Base-by-base conservation (phyloP, 257 asterid species). In the Leonotis leonurus region DNA sequence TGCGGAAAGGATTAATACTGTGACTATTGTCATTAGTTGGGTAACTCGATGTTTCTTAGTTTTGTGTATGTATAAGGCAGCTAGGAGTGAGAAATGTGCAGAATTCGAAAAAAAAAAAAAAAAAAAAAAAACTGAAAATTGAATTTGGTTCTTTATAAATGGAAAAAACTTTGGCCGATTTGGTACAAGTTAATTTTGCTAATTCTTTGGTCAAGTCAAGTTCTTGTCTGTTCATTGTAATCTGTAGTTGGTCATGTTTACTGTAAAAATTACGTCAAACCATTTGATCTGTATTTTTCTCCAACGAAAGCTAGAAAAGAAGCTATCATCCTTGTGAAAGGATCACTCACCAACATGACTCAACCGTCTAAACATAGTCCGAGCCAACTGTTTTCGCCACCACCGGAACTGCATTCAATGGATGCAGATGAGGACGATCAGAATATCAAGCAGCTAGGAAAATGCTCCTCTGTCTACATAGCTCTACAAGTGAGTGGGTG, bases 361-460 rank as follows among this genome's bases (percentile, higher is more conserved):
- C 46, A 26, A 52, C 58, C 66, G 6, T 46, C 72, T 3, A 41
- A 57, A 35, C 51, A 62, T 9, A 61, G 54, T 53, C 57, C 71
- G 8, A 52, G 52, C 29, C 61, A 65, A 8, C 60, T 60, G 13
- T 66, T 64, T n/a, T 68, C 71, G 12, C 63, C 51, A 46, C 74
- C 68, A 5, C 54, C 83, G 6, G 68, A 43, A 22, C 73, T 65
- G 55, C 95, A 83, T 71, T 83, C 72, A 57, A 62, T 20, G 46
- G 83, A 83, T 14, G 85, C 85, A 3, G 88, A 85, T 21, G 88
- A 83, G 72, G 88, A 83, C 2, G 96, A 88, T 45, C 84, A 83
- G 46, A 75, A 79, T 33, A 79, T 84, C 27, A 86, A 89, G 80
- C 95, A 84, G 85, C 91, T 89, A 40, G 73, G 73, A 45, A 86